These are phyloP conservation scores for Cercospora sesami DNA, from an alignment of 2,329 filamentous ascomycete species.

Conservation along the genomic window DNA sequence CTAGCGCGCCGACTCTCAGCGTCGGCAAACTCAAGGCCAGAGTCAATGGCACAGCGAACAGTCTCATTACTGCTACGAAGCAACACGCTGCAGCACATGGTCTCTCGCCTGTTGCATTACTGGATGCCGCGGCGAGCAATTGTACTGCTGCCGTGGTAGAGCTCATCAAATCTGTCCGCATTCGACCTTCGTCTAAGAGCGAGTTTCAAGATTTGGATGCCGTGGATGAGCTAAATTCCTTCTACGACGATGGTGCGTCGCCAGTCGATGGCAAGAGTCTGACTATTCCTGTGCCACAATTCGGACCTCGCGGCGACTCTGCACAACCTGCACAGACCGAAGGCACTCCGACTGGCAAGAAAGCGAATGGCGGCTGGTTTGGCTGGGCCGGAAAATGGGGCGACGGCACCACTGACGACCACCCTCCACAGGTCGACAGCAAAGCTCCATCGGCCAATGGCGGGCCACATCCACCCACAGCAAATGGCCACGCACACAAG, in stretches of 20 bases:
- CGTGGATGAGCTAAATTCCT: constrained; percentile 27
- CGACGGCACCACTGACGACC: constrained; percentile 19
- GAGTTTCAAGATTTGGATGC: constrained; percentile 30
- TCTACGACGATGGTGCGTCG: constrained; percentile 28
- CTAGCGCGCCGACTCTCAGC: constrained; percentile 39
- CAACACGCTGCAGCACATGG: constrained; percentile 82
- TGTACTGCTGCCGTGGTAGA: constrained; percentile 83
- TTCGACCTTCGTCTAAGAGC: constrained; percentile 51
- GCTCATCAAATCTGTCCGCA: constrained; percentile 78
- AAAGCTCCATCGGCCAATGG: constrained; percentile 11
- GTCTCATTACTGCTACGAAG: constrained; percentile 90
- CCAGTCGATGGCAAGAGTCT: constrained; percentile 17
- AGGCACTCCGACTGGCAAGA: constrained; percentile 13
- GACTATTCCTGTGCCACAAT: constrained; percentile 20
- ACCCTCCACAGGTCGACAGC: constrained; percentile 5
- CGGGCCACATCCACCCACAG: constrained; percentile 8
- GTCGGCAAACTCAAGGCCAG: constrained; percentile 64
- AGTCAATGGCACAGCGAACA: constrained; percentile 92
- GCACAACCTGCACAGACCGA: not conserved
- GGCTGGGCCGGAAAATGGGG: constrained; percentile 30
- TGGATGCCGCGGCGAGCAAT: constrained; percentile 92
- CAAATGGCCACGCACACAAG: constrained; percentile 20
- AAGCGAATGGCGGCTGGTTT: constrained; percentile 28
- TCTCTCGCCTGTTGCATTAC: constrained; percentile 84
- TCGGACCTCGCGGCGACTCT: constrained; percentile 7